phyloP scores from a whole-genome alignment of 805 yeast species.

The Sugiyamaella mastotermitis region DNA sequence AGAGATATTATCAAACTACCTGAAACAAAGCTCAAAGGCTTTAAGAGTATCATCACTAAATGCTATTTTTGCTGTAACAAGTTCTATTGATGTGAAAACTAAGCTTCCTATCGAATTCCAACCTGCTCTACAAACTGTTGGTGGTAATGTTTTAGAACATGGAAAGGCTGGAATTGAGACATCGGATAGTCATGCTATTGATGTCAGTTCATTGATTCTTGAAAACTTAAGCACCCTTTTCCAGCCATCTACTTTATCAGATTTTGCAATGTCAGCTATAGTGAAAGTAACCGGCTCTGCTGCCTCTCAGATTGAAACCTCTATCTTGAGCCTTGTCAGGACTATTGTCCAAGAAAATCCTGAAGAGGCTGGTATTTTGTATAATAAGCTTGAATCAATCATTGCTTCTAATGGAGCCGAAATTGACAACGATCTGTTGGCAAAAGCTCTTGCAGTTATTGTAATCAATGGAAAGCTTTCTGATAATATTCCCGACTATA shows the following conservation, averaged over 20 bases:
- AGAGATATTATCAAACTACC: conserved; percentile 15
- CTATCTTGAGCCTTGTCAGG: background rate
- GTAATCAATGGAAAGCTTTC: conserved; percentile 1
- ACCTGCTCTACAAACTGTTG: background rate
- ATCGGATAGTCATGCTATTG: conserved; percentile 1
- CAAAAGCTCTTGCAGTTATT: conserved; percentile 12
- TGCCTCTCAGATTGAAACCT: background rate
- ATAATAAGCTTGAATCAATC: background rate
- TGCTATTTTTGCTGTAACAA: conserved; percentile 10
- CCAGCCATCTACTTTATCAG: background rate
- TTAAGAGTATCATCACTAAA: conserved; percentile 22
- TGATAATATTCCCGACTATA: background rate
- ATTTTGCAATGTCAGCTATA: background rate
- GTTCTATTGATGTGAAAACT: background rate
- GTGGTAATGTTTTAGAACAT: background rate
- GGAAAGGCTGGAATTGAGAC: background rate
- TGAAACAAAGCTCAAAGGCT: conserved; percentile 21
- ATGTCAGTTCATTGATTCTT: background rate
- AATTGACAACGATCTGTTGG: conserved; percentile 1
- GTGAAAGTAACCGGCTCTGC: background rate
- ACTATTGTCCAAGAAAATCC: conserved; percentile 3
- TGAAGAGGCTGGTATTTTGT: background rate
- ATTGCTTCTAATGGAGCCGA: background rate
- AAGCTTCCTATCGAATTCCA: no score
- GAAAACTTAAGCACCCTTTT: background rate